These are phyloP conservation scores for Cruciata laevipes DNA, from an alignment of 257 asterid species.

Conservation along the genomic window DNA sequence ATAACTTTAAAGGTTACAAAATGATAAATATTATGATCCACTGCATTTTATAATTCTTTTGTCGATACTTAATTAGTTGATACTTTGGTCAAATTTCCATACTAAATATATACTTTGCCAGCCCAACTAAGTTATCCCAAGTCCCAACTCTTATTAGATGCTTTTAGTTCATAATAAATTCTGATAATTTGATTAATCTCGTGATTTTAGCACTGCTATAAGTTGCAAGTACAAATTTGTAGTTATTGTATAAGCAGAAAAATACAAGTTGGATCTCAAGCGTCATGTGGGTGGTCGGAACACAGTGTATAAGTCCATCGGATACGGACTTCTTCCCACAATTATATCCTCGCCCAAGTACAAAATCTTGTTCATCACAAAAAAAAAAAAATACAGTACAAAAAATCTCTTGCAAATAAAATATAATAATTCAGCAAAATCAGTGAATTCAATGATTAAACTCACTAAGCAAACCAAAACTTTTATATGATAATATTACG, in stretches of 20 bases:
- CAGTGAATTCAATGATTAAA: background rate
- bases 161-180: no score
- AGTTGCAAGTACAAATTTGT: background rate
- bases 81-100: background rate
- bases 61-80: no score
- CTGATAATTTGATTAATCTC: background rate
- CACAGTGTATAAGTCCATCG: background rate
- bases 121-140: background rate
- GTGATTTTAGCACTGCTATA: no score
- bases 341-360: background rate
- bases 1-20: no score
- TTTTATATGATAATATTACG: no score
- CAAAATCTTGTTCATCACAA: background rate
- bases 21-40: no score
- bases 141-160: background rate
- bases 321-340: background rate
- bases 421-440: background rate
- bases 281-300: slow-evolving; percentile 4
- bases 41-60: no score
- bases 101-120: background rate
- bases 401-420: background rate
- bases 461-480: no score
- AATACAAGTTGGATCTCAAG: background rate
- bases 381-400: background rate
- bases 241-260: background rate